Percentiles rank a stretch among this genome's conserved stretches.
phyloP scores from a whole-genome alignment of 129 eudicot species.

The Scalesia atractyloides region DNA sequence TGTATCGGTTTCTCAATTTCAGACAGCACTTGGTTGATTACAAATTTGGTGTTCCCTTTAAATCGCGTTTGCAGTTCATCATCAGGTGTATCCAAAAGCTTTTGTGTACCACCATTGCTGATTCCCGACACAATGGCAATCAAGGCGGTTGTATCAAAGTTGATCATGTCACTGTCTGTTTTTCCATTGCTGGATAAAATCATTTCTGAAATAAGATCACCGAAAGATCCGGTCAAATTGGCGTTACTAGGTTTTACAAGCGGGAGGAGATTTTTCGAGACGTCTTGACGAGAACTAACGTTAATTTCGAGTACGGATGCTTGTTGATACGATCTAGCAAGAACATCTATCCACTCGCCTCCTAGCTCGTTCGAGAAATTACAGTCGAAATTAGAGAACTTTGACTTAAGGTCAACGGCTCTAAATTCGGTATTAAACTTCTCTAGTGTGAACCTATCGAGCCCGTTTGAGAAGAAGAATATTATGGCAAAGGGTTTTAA shows the following conservation, averaged over 20 bases:
- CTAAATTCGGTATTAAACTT: slow-evolving; percentile 51
- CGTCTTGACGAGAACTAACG: slow-evolving; percentile 29
- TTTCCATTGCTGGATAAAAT: slow-evolving; percentile 17
- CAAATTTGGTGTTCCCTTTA: slow-evolving; percentile 75
- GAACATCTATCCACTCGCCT: slow-evolving; percentile 64
- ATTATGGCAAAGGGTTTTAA: slow-evolving; percentile 63
- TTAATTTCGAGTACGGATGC: slow-evolving; percentile 61
- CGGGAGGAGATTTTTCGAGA: slow-evolving; percentile 24
- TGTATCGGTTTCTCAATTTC: slow-evolving; percentile 73
- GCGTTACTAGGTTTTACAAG: slow-evolving; percentile 11
- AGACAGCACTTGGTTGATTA: slow-evolving; percentile 74
- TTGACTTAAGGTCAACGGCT: slow-evolving; percentile 41
- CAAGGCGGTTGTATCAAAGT: slow-evolving; percentile 93
- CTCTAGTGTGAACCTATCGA: slow-evolving; percentile 34
- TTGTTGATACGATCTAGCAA: slow-evolving; percentile 48
- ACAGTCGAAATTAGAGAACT: slow-evolving; percentile 38
- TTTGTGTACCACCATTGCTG: slow-evolving; percentile 69
- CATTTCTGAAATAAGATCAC: slow-evolving; percentile 53
- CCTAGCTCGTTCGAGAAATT: slow-evolving; percentile 55
- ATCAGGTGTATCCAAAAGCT: slow-evolving; percentile 69
- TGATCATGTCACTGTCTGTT: slow-evolving; percentile 39
- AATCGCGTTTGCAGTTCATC: slow-evolving; percentile 56
- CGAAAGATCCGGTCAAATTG: slow-evolving; percentile 45
- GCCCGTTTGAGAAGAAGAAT: slow-evolving; percentile 77
- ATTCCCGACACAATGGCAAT: slow-evolving; percentile 89